Evolutionary conservation across 1,139 yeast genomes (phyloP).

Genomic region (Candida tropicalis): DNA sequence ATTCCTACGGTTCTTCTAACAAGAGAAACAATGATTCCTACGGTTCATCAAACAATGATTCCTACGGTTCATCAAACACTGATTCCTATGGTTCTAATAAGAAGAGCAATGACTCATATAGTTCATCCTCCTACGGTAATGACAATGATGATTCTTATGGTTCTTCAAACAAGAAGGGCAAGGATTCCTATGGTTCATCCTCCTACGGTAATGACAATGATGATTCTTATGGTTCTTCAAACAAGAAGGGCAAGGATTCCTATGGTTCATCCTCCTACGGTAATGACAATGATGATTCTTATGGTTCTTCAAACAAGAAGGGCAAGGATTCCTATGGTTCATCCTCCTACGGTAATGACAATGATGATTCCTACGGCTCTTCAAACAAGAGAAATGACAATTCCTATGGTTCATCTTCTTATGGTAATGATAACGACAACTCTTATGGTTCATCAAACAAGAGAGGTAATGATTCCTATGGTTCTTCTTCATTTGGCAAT

Average conservation of each 20-base stretch:
- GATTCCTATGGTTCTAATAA: conserved; percentile 18
- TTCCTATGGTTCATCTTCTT: conserved; percentile 22
- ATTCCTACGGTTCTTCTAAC: conserved; percentile 19
- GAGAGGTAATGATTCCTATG: conserved; percentile 23
- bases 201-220: conserved; percentile 8
- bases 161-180: conserved; percentile 13
- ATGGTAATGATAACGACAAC: conserved; percentile 22
- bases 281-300: conserved; percentile 21
- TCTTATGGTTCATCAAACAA: conserved; percentile 23
- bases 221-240: conserved; percentile 25
- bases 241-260: conserved; percentile 19
- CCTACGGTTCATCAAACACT: conserved; percentile 20
- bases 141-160: conserved; percentile 21
- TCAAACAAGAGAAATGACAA: conserved; percentile 15
- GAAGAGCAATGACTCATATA: conserved; percentile 22
- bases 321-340: conserved; percentile 21
- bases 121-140: conserved; percentile 27
- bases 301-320: conserved; percentile 22
- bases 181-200: conserved; percentile 14
- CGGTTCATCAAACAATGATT: conserved; percentile 19
- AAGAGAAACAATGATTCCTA: conserved; percentile 23
- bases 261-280: conserved; percentile 25
- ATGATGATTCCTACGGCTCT: conserved; percentile 23
- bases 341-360: no score
- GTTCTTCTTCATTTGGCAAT: conserved; percentile 14